Percentiles rank a stretch among this genome's conserved stretches.
Evolutionary conservation across 306 rosid genomes (phyloP).

Genomic region (Malus fusca): DNA sequence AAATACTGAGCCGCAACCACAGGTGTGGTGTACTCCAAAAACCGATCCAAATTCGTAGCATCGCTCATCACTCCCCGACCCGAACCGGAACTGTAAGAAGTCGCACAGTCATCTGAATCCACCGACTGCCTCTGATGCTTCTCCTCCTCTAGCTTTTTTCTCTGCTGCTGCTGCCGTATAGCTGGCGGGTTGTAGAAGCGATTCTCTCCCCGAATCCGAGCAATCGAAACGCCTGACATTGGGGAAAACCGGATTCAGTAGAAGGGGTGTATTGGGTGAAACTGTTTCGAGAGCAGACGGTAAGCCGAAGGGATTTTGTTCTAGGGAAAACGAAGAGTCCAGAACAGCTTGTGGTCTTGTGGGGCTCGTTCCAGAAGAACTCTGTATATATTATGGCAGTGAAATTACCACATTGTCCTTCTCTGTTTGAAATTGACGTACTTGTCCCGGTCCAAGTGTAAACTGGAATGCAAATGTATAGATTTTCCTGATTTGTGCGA

Average conservation of each 20-base stretch:
- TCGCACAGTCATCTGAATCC: constrained; percentile 42
- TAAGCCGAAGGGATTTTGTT: not conserved
- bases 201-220: constrained; percentile 62
- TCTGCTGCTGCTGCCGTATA: constrained; percentile 37
- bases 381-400: not conserved
- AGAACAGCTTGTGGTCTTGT: not conserved
- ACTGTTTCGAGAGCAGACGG: not conserved
- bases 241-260: not conserved
- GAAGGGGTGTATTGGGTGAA: not conserved
- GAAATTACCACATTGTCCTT: not conserved
- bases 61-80: constrained; percentile 41
- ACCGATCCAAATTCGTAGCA: constrained; percentile 78
- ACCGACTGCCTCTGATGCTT: constrained; percentile 21
- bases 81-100: constrained; percentile 60
- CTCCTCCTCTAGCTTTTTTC: constrained; percentile 12
- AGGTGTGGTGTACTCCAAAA: constrained; percentile 61
- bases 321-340: not conserved
- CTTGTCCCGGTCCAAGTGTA: not conserved
- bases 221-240: constrained; percentile 69
- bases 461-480: not conserved
- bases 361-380: not conserved
- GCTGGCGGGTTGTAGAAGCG: constrained; percentile 85
- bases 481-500: not conserved
- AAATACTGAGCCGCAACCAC: constrained; percentile 48
- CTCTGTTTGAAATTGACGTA: not conserved